Evolutionary conservation across 257 asterid species (phyloP), one percentile per base, ranked within the genome.

Genomic region (Linderniella brevidens): DNA sequence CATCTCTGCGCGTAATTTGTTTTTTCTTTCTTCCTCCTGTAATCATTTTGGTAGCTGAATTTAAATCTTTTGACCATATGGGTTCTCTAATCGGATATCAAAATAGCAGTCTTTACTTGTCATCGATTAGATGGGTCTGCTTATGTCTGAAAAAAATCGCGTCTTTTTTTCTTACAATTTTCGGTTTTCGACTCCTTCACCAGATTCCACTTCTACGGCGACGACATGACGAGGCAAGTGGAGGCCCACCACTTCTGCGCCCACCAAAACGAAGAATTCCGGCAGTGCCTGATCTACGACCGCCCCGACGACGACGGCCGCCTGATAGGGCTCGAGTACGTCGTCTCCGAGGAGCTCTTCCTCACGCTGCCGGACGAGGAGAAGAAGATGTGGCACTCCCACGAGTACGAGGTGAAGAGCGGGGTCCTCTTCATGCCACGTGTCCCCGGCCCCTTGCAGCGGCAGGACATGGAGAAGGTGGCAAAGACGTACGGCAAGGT

Each of bases 181-280:
- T 12, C 17, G 7, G 49, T 44, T 44, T 8, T 46, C 19, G 15
- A 8, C n/a, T 13, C 5, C 17, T 1, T 42, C 47, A n/a, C 13
- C 62, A 81, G 94, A 29, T 87, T 87, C 58, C 97, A 88, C 65
- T 83, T 80, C 77, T 88, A 88, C 13, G 93, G 76, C 0, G 52
- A 83, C 20, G 97, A 88, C 56, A 88, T 88, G 97, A 80, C 84
- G 0, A 57, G 92, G 19, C 97, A 88, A 46, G 95, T 88, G 37
- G 97, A 88, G 69, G 90, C 97, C 0, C 97, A 88, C 86, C 97
- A 88, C 60, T 88, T 64, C 56, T 88, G 95, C 40, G 80, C 70
- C 0, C 92, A 80, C 60, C 86, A 68, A 29, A 83, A 83, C 25
- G 90, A 88, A 35, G 93, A 88, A 4, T 80, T 88, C 70, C 68